These are phyloP conservation scores for Daldinia caldariorum DNA, from an alignment of 495 filamentous ascomycete genomes.

Conservation along the genomic window DNA sequence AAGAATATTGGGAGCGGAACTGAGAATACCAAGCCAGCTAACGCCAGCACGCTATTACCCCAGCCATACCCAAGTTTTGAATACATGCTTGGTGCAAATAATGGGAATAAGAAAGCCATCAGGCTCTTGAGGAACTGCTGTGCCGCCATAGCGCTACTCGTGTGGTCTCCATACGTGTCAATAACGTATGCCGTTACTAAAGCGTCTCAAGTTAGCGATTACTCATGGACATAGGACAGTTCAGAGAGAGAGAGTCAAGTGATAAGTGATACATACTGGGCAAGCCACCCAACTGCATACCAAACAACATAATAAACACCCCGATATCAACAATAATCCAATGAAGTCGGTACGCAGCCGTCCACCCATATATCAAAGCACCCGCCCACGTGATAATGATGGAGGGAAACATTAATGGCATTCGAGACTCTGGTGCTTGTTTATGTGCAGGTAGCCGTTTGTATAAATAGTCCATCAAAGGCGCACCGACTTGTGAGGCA, in stretches of 20 bases:
- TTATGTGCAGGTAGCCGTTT: constrained; percentile 9
- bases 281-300: not conserved
- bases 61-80: not conserved
- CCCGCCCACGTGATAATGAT: constrained; percentile 20
- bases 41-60: not conserved
- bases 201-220: not conserved
- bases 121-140: constrained; percentile 68
- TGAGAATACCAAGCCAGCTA: not conserved
- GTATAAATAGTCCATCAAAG: constrained; percentile 43
- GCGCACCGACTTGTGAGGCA: constrained; percentile 50
- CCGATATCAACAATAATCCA: constrained; percentile 56
- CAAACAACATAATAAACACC: constrained; percentile 2
- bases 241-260: not conserved
- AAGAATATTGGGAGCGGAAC: not conserved
- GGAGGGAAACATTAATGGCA: not conserved
- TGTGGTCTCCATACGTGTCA: constrained; percentile 74
- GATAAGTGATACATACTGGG: not conserved
- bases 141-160: constrained; percentile 72
- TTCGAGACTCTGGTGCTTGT: not conserved
- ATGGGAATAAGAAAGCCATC: constrained; percentile 73
- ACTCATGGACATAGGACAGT: not conserved
- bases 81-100: constrained; percentile 75
- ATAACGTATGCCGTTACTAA: constrained; percentile 65
- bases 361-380: constrained; percentile 53
- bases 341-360: constrained; percentile 4